Evolutionary conservation across 2,329 filamentous ascomycete genomes (phyloP).

Genomic region (Tolypocladium guangdongense): DNA sequence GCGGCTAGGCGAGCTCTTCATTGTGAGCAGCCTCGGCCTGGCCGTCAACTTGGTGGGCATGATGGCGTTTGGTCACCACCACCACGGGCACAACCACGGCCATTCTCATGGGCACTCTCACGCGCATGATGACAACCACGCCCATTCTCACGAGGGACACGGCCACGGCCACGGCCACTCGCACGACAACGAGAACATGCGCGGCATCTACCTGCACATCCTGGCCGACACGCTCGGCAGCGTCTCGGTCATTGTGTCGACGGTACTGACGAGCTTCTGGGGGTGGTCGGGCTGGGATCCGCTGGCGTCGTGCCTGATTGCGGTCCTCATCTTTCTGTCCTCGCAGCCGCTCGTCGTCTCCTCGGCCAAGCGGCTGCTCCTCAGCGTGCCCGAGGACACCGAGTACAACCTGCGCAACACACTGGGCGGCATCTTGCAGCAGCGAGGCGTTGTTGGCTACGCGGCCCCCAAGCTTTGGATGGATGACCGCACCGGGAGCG

Average conservation of each 20-base stretch:
- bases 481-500: conserved; percentile 50
- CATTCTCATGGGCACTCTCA: conserved; percentile 34
- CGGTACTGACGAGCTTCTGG: conserved; percentile 73
- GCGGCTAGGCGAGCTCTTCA: conserved; percentile 72
- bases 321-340: conserved; percentile 84
- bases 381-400: conserved; percentile 72
- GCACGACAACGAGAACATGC: conserved; percentile 90
- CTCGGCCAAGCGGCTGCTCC: conserved; percentile 69
- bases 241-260: conserved; percentile 87
- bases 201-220: conserved; percentile 92
- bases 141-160: conserved; percentile 29
- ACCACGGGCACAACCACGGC: conserved; percentile 27
- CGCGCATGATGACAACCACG: conserved; percentile 29
- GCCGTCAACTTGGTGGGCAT: conserved; percentile 89
- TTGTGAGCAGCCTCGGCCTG: conserved; percentile 79
- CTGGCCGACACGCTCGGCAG: conserved; percentile 91
- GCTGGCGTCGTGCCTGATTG: conserved; percentile 86
- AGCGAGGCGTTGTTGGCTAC: conserved; percentile 79
- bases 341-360: conserved; percentile 79
- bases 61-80: conserved; percentile 66
- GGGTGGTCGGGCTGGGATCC: conserved; percentile 94
- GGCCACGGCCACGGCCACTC: conserved; percentile 30
- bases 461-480: conserved; percentile 87
- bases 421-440: conserved; percentile 68
- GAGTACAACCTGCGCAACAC: conserved; percentile 85